These are phyloP conservation scores for Russula sp. DNA, from an alignment of 768 basidiomycete genomes.

Conservation along the genomic window DNA sequence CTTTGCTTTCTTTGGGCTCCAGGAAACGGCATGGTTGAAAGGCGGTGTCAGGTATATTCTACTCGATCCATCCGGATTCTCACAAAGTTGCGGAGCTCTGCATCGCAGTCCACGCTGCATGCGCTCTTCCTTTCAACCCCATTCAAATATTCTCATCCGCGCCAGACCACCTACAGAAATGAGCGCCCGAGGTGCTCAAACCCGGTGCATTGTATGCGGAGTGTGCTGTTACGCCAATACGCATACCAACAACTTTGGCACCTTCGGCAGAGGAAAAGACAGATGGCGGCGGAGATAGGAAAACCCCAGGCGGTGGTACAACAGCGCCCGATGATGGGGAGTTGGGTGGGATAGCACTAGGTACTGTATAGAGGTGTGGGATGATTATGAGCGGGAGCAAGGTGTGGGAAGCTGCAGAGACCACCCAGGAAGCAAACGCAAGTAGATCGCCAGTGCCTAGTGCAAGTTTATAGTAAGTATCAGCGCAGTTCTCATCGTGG, in stretches of 20 bases:
- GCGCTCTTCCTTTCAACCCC: conserved; percentile 79
- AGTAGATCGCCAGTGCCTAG: no score
- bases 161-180: conserved; percentile 23
- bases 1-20: not conserved
- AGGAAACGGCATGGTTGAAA: not conserved
- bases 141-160: conserved; percentile 52
- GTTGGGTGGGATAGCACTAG: conserved; percentile 65
- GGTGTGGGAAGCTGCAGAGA: conserved; percentile 50
- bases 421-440: not conserved
- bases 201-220: conserved; percentile 77
- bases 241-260: conserved; percentile 31
- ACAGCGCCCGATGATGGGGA: conserved; percentile 60
- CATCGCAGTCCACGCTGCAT: conserved; percentile 78
- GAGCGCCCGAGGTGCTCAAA: conserved; percentile 55
- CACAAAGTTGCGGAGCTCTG: conserved; percentile 60
- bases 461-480: no score
- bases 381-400: conserved; percentile 65
- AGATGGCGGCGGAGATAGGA: conserved; percentile 31
- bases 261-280: conserved; percentile 29
- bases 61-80: conserved; percentile 60
- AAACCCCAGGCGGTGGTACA: conserved; percentile 36
- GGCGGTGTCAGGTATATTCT: conserved; percentile 54
- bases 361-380: conserved; percentile 75
- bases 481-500: no score
- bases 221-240: conserved; percentile 55